Base-by-base conservation (phyloP, 1,284 basidiomycete species). In the Caloboletus firmus region DNA sequence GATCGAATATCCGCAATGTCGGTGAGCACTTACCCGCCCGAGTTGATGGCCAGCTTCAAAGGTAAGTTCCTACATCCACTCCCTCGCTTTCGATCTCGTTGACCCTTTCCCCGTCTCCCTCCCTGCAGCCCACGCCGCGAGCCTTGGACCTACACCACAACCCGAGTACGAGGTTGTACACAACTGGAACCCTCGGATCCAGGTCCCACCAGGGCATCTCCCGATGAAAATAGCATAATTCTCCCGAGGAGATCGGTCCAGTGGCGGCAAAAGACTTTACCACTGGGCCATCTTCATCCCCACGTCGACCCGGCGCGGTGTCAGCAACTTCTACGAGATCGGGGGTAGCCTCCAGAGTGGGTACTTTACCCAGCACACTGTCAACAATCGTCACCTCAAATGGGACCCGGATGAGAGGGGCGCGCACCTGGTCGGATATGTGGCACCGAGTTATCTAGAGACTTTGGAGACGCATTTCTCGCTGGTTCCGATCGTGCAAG, bases 221-320 rank as follows among this genome's bases (percentile, higher is more conserved):
- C 63, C 61, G 11, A 64, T 63, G 20, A 30, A 17, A 4, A 45
- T 63, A 18, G 48, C 31, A 1, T 63, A 66, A 18, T 63, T 66
- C 52, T 11, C 20, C 30, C 42, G 56, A 12, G 61, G 53, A 10
- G 5, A 45, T 4, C 56, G 49, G 7, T 1, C 44, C 2, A 39
- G 26, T 0, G 63, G 59, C 10, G 45, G 34, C 0, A 20, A n/a
- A 5, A 35, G 48, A 22, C 42, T 66, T 0, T 41, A 54, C 24
- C 63, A 66, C 34, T 66, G 63, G 63, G 61, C 61, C 18, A 62
- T 65, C 46, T 65, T 63, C 54, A 44, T 63, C 45, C 61, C 61
- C 2, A 65, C 61, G 7, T 65, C 63, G 6, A 41, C 48, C 4
- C n/a, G 18, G 12, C 63, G 61, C 7, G 63, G 63, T 0, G 48